Base-by-base conservation (phyloP, 2,329 filamentous ascomycete genomes). In the Bipolaris sorokiniana region DNA sequence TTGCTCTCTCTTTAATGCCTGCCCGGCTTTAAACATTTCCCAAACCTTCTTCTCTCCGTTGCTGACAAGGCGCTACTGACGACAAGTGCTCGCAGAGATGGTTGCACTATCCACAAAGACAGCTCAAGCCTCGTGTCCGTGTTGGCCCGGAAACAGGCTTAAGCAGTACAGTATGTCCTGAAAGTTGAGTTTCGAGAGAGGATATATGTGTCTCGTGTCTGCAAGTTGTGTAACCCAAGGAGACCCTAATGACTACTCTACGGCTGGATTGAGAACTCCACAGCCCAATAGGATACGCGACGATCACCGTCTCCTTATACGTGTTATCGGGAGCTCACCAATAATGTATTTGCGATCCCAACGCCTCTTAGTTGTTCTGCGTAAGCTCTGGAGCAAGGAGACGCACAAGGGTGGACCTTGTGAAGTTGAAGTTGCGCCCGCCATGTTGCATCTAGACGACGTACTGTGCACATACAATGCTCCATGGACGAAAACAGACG, bases 351-450 rank as follows among this genome's bases (percentile, higher is more conserved):
- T 6, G 31, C 18, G 31, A 26, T 2, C 15, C 33, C 18, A 47
- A 40, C 40, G 18, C 42, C 22, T n/a, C 45, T 3, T 51, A 38
- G 20, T 55, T 51, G 23, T 40, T 37, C 47, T 50, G 40, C 46
- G 37, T 22, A 31, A 31, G 22, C 15, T 5, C 13, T 37, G 7
- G 23, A 34, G 47, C 38, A 15, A 45, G n/a, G 31, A 33, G 23
- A 55, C 23, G 16, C 15, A 31, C 28, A 48, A 23, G 36, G 33
- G 22, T 20, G 46, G 40, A 23, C 49, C 22, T 50, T 38, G 28
- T 16, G 36, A 11, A 28, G 31, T 46, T 41, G 26, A 20, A 23
- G 28, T 31, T 34, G 18, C 28, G 26, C 26, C 26, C 48, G 47
- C 46, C 33, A 33, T 38, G 31, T 34, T 20, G 23, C 47, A 18